Evolutionary conservation across 805 yeast genomes (phyloP).

Genomic region (Debaryomyces tyrocola): DNA sequence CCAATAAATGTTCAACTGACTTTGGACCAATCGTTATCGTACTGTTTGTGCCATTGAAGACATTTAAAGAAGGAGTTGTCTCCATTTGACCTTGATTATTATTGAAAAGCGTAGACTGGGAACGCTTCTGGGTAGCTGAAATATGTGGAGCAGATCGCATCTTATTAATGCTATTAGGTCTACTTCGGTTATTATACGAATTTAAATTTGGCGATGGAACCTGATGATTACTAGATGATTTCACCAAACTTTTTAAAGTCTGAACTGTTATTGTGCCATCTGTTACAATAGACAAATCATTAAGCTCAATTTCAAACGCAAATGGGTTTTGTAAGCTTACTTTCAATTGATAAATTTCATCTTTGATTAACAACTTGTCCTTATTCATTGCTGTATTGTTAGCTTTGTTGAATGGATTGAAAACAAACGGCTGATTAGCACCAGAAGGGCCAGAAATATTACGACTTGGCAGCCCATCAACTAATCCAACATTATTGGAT

Average conservation of each 20-base stretch:
- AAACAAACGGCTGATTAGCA: conserved; percentile 21
- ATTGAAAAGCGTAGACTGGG: background rate
- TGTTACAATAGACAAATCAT: conserved; percentile 43
- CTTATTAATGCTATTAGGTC: background rate
- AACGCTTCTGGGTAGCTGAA: background rate
- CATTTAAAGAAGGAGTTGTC: background rate
- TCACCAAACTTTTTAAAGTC: conserved; percentile 19
- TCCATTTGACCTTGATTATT: background rate
- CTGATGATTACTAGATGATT: conserved; percentile 8
- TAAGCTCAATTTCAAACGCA: conserved; percentile 66
- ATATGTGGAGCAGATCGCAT: background rate
- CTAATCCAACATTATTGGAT: conserved; percentile 10
- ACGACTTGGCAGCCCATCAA: conserved; percentile 3
- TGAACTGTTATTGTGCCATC: conserved; percentile 27
- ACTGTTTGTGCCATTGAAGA: background rate
- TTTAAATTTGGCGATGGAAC: background rate
- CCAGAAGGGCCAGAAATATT: conserved; percentile 13
- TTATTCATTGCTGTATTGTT: conserved; percentile 42
- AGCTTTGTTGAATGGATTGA: conserved; percentile 51
- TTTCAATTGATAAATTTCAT: conserved; percentile 58
- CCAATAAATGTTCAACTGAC: conserved; percentile 34
- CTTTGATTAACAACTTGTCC: conserved; percentile 39
- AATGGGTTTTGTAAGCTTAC: conserved; percentile 76
- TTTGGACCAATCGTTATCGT: conserved; percentile 24
- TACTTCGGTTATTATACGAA: background rate